A percentile compares a stretch with the other conserved stretches of the same genome.
phyloP scores from a whole-genome alignment of 1,284 basidiomycete species.

The Testicularia cyperi region DNA sequence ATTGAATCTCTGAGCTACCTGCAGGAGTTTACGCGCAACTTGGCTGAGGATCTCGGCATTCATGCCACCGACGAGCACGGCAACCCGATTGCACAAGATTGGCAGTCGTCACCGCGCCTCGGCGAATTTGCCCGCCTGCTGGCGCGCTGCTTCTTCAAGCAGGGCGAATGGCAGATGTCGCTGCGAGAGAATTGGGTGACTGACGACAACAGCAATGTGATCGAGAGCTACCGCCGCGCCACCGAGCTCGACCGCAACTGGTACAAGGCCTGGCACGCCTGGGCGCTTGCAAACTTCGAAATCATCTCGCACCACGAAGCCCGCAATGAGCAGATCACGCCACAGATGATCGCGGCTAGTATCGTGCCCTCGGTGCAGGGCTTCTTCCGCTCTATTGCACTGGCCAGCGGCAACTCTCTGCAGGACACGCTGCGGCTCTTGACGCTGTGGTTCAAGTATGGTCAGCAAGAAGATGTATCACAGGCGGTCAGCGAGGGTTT shows the following conservation, averaged over 20 bases:
- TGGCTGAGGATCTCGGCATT: constrained; percentile 74
- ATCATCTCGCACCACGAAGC: constrained; percentile 67
- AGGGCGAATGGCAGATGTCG: constrained; percentile 87
- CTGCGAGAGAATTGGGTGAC: constrained; percentile 74
- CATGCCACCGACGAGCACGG: constrained; percentile 51
- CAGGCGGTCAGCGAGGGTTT: constrained; percentile 87
- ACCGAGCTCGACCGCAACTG: constrained; percentile 89
- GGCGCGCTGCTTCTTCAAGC: constrained; percentile 96
- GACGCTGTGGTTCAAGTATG: constrained; percentile 98
- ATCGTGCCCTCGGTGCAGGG: constrained; percentile 94
- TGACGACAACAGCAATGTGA: constrained; percentile 57
- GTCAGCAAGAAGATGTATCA: constrained; percentile 85
- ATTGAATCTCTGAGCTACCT: constrained; percentile 83
- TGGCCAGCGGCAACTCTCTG: constrained; percentile 81
- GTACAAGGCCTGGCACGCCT: constrained; percentile 99
- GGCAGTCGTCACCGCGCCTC: constrained; percentile 52
- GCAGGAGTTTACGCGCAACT: constrained; percentile 74
- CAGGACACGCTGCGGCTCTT: constrained; percentile 92
- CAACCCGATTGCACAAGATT: constrained; percentile 46
- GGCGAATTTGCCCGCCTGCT: constrained; percentile 80
- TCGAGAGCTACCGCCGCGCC: constrained; percentile 76
- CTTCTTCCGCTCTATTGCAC: constrained; percentile 88
- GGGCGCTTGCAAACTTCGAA: constrained; percentile 95
- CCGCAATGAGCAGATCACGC: constrained; percentile 70
- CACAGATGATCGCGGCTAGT: constrained; percentile 75